Evolutionary conservation across 139 green algal species (phyloP), one percentile per base, ranked within the genome.

Genomic region (Nannochloris sp.): DNA sequence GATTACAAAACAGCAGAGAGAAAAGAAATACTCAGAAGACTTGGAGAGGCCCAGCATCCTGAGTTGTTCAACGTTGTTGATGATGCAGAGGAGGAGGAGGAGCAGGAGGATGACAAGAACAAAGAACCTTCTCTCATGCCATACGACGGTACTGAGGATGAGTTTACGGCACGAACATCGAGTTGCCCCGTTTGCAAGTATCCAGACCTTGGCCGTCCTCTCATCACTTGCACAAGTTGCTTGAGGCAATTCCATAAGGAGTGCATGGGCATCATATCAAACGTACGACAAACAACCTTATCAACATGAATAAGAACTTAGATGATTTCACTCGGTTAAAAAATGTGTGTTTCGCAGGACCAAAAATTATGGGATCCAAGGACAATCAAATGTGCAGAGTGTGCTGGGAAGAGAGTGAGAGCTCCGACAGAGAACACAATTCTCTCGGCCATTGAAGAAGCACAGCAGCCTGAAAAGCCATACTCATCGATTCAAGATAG

Each of bases 151-250:
- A 8, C 1, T 15, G 23, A 46, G 14, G 64, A 54, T 37, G 51
- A 59, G 24, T 27, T 21, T 15, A n/a, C 57, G 37, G 64, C 18
- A 23, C 2, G 5, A 40, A 18, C 23, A 36, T 37, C 64, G 15
- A 53, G 61, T 25, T 78, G 72, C 68, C 70, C 70, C 34, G 61
- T 78, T 24, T 78, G 72, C 68, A 60, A 72, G 60, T 61, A 51
- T 29, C 68, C 72, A 23, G 72, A 78, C 53, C 56, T 63, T n/a
- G 72, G 68, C 23, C 53, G 72, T 21, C 40, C 69, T 25, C 58
- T 77, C 18, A 31, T 78, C 29, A 34, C 57, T 31, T 85, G 78
- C 48, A 73, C 64, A 36, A n/a, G n/a, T 48, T 85, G 78, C 69
- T 64, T 72, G 34, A 34, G 62, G 23, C 79, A 70, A 62, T 81